Conservation (phyloP, 1,139 yeast species). For the Scheffersomyces segobiensis region DNA sequence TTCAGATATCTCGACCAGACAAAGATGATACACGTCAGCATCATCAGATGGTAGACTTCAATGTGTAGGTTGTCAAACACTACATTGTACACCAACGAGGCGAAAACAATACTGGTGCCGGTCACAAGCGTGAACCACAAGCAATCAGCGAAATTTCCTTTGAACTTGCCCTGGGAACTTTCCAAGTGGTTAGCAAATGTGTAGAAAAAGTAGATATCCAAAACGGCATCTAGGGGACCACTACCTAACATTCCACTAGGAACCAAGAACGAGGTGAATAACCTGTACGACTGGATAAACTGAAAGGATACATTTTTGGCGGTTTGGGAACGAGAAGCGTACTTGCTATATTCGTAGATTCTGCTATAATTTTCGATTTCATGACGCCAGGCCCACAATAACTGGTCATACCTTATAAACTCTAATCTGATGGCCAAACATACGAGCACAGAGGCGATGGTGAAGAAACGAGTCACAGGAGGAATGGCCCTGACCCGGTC, state of each 20-base stretch:
- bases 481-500: constrained; percentile 39
- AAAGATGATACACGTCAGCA: constrained; percentile 56
- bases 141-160: constrained; percentile 55
- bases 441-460: constrained; percentile 34
- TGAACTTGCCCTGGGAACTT: constrained; percentile 47
- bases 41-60: constrained; percentile 34
- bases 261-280: constrained; percentile 50
- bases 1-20: constrained; percentile 60
- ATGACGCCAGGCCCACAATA: constrained; percentile 7
- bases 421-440: constrained; percentile 14
- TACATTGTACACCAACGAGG: constrained; percentile 29
- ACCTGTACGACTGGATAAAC: constrained; percentile 40
- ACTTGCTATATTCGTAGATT: not conserved
- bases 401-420: constrained; percentile 9
- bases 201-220: constrained; percentile 59
- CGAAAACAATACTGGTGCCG: constrained; percentile 44
- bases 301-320: not conserved
- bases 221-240: constrained; percentile 37
- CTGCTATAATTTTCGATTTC: not conserved
- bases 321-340: not conserved
- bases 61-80: constrained; percentile 21
- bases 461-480: constrained; percentile 49
- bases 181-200: constrained; percentile 59
- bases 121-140: constrained; percentile 53
- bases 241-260: constrained; percentile 34